Base-by-base conservation (phyloP, 1,139 yeast genomes). In the Diutina ranongensis region DNA sequence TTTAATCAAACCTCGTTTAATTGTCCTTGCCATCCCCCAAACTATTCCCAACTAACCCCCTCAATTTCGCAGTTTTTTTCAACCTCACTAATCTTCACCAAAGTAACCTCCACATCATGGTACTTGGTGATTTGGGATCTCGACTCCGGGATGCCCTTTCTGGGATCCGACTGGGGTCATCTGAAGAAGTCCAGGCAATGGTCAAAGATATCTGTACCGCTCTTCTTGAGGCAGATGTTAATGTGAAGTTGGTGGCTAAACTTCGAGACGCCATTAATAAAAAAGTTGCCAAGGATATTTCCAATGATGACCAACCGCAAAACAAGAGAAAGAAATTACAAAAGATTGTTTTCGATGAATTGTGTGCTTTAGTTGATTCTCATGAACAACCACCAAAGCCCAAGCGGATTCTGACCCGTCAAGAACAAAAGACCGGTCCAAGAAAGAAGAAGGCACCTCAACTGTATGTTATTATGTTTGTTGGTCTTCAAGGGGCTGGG, bases 401-500 rank as follows among this genome's bases (percentile, higher is more conserved):
- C 36, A 83, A 83, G 66, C 89, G 89, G 67, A 57, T 70, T 49
- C 51, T 38, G 34, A 25, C 42, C 19, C 42, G 32, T 4, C 54
- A 45, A 44, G 47, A 42, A 32, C 44, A 38, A 45, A 51, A 50
- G 46, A 57, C 58, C 25, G 68, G 71, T 31, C 49, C 49, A 32
- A 18, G 22, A 12, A 48, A 44, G 40, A 63, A 64, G 44, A 62
- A 60, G 49, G 60, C 58, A 50, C 61, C 59, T 20, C 59, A 60
- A 34, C 62, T 70, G 40, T 72, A 71, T 52, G 85, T 89, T 25
- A 83, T 92, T 52, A 92, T 92, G 98, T 85, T 92, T 73, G 98
- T 92, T 48, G 98, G 98, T 58, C 72, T 92, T 51, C 98, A 94
- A 62, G 98, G 98, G 68, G 94, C 97, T 9, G 98, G 98, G 75